phyloP scores from a whole-genome alignment of 2,329 filamentous ascomycete species.

The Claviceps africana region DNA sequence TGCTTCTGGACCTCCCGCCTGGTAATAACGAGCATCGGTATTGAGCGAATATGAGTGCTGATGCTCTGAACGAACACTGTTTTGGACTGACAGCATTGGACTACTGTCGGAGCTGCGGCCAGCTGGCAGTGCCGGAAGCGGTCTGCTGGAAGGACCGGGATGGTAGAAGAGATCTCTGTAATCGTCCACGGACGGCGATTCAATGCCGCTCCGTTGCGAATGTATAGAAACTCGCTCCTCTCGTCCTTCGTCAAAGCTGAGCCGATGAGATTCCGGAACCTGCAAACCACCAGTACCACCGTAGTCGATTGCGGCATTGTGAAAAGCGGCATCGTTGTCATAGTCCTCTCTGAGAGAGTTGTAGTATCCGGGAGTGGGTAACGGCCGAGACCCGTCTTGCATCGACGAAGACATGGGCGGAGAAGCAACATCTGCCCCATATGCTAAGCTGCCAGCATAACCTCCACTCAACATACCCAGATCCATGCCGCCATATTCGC shows the following conservation, averaged over 20 bases:
- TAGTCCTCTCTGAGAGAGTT: constrained; percentile 14
- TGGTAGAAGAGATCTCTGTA: constrained; percentile 91
- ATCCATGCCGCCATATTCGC: constrained; percentile 58
- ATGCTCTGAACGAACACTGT: constrained; percentile 25
- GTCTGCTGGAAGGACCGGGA: constrained; percentile 58
- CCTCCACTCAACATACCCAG: constrained; percentile 62
- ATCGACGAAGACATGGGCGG: constrained; percentile 23
- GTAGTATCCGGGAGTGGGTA: constrained; percentile 31
- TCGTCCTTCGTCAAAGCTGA: constrained; percentile 77
- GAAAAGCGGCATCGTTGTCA: constrained; percentile 26
- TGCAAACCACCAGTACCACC: constrained; percentile 81
- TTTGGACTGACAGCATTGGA: constrained; percentile 34
- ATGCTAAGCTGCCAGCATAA: constrained; percentile 39
- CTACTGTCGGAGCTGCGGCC: constrained; percentile 48
- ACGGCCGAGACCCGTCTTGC: constrained; percentile 31
- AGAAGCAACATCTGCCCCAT: constrained; percentile 33
- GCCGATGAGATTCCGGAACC: constrained; percentile 55
- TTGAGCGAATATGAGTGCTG: constrained; percentile 37
- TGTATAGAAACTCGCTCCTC: constrained; percentile 57
- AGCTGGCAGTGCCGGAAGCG: constrained; percentile 46
- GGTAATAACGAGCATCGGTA: constrained; percentile 27
- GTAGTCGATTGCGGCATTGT: constrained; percentile 65
- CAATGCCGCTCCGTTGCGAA: constrained; percentile 43
- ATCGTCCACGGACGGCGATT: constrained; percentile 56
- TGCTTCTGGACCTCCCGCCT: constrained; percentile 33